Evolutionary conservation across 1,284 basidiomycete species (phyloP), one percentile per base, ranked within the genome.

Genomic region (Heliocybe sulcata): DNA sequence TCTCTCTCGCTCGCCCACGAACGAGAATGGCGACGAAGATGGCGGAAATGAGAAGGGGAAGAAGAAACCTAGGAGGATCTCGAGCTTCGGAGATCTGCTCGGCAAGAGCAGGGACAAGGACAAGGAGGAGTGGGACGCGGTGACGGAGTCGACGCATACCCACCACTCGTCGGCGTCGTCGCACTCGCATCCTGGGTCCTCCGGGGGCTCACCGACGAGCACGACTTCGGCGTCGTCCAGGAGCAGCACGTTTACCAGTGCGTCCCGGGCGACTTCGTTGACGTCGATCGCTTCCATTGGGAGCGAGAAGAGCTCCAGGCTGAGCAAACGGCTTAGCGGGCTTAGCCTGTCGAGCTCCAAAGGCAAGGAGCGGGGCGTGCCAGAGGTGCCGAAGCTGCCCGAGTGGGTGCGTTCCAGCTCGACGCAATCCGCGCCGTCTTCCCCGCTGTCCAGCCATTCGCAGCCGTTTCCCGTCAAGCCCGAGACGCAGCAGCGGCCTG

Each of bases 1-100:
- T 1, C 62, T 66, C 14, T 67, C 67, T 8, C 66, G 57, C 0
- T 54, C 64, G 2, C 65, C 65, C 0, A 59, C 66, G 45, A 58
- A n/a, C n/a, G n/a, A n/a, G n/a, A n/a, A n/a, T n/a, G n/a, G n/a
- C n/a, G n/a, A n/a, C n/a, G n/a, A n/a, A n/a, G n/a, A n/a, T n/a
- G n/a, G n/a, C n/a, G n/a, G n/a, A n/a, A n/a, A n/a, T n/a, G n/a
- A n/a, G n/a, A n/a, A n/a, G n/a, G n/a, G n/a, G n/a, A n/a, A n/a
- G n/a, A n/a, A n/a, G n/a, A n/a, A n/a, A n/a, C 29, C 29, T 4
- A 4, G 29, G 6, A 31, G 12, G 29, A 12, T 31, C 29, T 4
- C 29, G 29, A 31, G 29, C 12, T 12, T 31, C 6, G 29, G 29
- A 4, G 29, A 31, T 12, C 12, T 31, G 12, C 12, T 31, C 6